These are phyloP conservation scores for Entophlyctis luteolus DNA, from an alignment of 192 early-diverging fungal genomes.

Conservation along the genomic window DNA sequence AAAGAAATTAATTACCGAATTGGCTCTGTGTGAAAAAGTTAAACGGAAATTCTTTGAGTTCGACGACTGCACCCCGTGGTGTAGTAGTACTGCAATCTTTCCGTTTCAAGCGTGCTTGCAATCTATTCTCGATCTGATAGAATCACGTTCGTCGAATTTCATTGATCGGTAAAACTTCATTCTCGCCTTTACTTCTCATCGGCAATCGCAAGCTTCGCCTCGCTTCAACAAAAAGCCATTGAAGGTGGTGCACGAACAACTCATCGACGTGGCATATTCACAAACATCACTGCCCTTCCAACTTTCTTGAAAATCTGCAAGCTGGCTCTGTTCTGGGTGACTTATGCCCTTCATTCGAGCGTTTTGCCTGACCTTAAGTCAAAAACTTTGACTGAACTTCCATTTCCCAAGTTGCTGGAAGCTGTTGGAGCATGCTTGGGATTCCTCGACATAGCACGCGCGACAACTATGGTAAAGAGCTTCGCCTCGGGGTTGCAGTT, in stretches of 20 bases:
- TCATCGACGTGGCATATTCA: not conserved
- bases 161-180: not conserved
- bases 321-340: not conserved
- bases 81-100: not conserved
- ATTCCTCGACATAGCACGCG: not conserved
- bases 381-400: not conserved
- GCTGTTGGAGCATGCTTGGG: not conserved
- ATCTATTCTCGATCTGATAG: not conserved
- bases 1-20: not conserved
- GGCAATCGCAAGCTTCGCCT: not conserved
- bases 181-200: not conserved
- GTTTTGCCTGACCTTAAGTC: not conserved
- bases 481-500: not conserved
- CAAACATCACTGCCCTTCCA: not conserved
- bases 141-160: not conserved
- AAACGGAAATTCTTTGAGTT: no score
- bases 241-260: not conserved
- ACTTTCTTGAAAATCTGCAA: not conserved
- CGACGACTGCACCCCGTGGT: not conserved
- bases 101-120: not conserved
- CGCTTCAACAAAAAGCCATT: not conserved
- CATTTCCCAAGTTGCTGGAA: constrained; percentile 3
- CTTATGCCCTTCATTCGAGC: not conserved
- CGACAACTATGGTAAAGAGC: constrained; percentile 2
- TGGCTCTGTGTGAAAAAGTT: not conserved